Conservation (phyloP, 805 yeast species). For the Saccharomycopsis lassenensis region DNA sequence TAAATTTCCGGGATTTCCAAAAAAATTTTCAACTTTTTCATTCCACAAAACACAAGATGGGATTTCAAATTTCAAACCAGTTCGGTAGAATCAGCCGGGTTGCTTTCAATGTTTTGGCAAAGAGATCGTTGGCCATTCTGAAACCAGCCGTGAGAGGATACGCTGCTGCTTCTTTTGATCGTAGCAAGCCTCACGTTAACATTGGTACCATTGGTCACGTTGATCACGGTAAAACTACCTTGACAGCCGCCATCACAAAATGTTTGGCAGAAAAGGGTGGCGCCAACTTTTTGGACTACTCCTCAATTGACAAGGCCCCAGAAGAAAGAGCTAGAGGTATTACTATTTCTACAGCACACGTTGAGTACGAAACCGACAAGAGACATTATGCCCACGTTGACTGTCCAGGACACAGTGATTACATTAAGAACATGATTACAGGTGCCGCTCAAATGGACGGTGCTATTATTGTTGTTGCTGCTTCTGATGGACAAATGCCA, state of each 20-base stretch:
- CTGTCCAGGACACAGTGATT: constrained; percentile 97
- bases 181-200: constrained; percentile 94
- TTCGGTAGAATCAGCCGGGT: too few relatives aligned
- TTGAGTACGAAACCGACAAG: constrained; percentile 88
- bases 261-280: constrained; percentile 81
- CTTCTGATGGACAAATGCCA: constrained; percentile 99
- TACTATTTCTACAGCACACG: constrained; percentile 96
- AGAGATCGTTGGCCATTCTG: too few relatives aligned
- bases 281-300: constrained; percentile 87
- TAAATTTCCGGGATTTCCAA: too few relatives aligned
- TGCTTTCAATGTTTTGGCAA: too few relatives aligned
- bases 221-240: constrained; percentile 97
- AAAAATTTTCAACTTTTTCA: too few relatives aligned
- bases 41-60: too few relatives aligned
- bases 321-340: constrained; percentile 99
- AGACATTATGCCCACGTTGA: constrained; percentile 98
- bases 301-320: constrained; percentile 93
- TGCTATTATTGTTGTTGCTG: constrained; percentile 98
- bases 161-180: constrained; percentile 70
- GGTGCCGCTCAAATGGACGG: constrained; percentile 99
- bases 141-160: constrained; percentile 20
- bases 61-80: too few relatives aligned
- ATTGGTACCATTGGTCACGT: constrained; percentile 98
- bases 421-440: constrained; percentile 97
- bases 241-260: constrained; percentile 98